These are phyloP conservation scores for Parietaria judaica DNA, from an alignment of 306 rosid species.

Conservation along the genomic window DNA sequence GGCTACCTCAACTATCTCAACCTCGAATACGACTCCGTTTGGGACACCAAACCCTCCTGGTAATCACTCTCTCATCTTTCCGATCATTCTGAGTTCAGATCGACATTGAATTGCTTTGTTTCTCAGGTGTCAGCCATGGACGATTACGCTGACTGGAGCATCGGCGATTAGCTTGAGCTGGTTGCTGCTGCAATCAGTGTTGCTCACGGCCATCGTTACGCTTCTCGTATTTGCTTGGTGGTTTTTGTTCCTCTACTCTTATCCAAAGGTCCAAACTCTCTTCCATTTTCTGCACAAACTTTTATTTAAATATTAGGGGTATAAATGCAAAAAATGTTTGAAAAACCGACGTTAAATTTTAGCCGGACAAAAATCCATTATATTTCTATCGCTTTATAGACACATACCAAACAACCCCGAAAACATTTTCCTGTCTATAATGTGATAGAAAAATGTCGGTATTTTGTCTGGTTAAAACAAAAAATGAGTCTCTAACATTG, in stretches of 20 bases:
- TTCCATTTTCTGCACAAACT: too few relatives aligned
- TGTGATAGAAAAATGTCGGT: too few relatives aligned
- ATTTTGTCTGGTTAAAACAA: too few relatives aligned
- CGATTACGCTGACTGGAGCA: conserved; percentile 39
- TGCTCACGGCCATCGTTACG: conserved; percentile 27
- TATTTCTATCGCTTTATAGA: too few relatives aligned
- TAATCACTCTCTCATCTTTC: conserved; percentile 14
- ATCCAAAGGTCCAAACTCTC: conserved; percentile 83
- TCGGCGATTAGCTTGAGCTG: conserved; percentile 44
- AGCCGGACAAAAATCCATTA: too few relatives aligned
- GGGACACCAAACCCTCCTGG: conserved; percentile 98
- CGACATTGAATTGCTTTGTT: too few relatives aligned
- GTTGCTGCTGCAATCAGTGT: conserved; percentile 42
- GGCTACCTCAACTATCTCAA: conserved; percentile 73
- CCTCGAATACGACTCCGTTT: conserved; percentile 86
- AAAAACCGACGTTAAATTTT: too few relatives aligned
- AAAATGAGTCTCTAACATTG: too few relatives aligned
- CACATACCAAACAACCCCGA: too few relatives aligned
- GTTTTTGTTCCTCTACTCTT: conserved; percentile 78
- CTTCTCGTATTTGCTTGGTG: conserved; percentile 61
- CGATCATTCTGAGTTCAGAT: background rate
- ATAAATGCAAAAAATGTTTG: too few relatives aligned
- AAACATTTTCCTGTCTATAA: too few relatives aligned
- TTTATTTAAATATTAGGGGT: too few relatives aligned
- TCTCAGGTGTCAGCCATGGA: conserved; percentile 56